Evolutionary conservation across 805 yeast genomes (phyloP).

Genomic region (Zygosaccharomyces bailii): DNA sequence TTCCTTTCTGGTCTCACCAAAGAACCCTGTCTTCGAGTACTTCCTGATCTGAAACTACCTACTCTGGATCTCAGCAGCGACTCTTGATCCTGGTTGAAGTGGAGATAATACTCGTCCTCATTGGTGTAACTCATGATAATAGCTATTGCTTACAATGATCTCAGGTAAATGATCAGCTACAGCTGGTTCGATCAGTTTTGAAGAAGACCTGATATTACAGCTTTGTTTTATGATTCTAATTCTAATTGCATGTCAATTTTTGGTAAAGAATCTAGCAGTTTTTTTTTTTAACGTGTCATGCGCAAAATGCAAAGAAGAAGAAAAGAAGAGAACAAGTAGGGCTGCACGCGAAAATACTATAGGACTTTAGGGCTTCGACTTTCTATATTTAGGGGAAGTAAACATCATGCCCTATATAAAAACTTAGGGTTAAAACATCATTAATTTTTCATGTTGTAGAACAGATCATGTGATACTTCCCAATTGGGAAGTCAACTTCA

Average conservation of each 20-base stretch:
- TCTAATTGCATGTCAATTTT: constrained; percentile 4
- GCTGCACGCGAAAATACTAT: background rate
- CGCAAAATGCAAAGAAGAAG: constrained; percentile 3
- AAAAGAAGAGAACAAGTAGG: background rate
- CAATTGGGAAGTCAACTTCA: too few species aligned
- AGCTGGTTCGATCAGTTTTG: background rate
- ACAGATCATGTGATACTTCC: too few species aligned
- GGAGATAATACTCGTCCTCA: constrained; percentile 20
- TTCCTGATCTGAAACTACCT: constrained; percentile 14
- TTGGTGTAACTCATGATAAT: constrained; percentile 8
- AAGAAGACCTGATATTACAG: background rate
- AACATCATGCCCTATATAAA: background rate
- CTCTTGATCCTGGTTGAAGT: constrained; percentile 29
- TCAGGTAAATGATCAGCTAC: background rate
- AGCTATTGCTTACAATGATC: background rate
- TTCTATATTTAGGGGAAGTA: background rate
- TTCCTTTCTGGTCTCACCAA: constrained; percentile 84
- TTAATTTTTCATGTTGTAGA: too few species aligned
- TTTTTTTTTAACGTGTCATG: constrained; percentile 2
- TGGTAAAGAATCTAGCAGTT: constrained; percentile 1
- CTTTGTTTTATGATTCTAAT: background rate
- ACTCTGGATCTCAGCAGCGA: constrained; percentile 33
- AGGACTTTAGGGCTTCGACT: background rate
- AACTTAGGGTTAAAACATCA: background rate
- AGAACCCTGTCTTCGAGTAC: constrained; percentile 45